A percentile compares a stretch with the other conserved stretches of the same genome.
These are phyloP conservation scores for Fusarium sulawesiense DNA, from an alignment of 2,329 filamentous ascomycete species.

Conservation along the genomic window DNA sequence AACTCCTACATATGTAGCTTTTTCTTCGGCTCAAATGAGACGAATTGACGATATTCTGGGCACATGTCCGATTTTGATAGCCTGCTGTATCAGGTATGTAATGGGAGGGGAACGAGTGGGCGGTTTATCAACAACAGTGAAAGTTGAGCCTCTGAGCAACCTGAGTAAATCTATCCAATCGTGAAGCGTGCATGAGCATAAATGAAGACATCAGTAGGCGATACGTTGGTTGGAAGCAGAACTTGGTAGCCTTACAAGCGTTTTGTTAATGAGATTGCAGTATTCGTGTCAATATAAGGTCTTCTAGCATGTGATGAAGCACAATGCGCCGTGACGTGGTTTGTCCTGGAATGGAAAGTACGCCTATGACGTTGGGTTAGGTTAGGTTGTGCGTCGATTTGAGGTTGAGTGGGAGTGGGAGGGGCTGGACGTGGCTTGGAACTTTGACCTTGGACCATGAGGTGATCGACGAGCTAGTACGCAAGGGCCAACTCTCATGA, in stretches of 20 bases:
- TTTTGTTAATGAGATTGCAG: background rate
- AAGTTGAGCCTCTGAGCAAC: background rate
- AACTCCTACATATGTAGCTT: conserved; percentile 35
- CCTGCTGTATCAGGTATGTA: background rate
- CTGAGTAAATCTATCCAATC: background rate
- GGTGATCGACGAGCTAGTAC: conserved; percentile 22
- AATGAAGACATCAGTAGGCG: background rate
- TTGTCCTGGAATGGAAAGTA: conserved; percentile 7
- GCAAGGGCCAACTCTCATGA: conserved; percentile 14
- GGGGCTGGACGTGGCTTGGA: conserved; percentile 29
- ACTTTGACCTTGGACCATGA: conserved; percentile 30
- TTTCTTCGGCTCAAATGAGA: conserved; percentile 29
- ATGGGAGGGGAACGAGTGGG: background rate
- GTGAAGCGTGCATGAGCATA: background rate
- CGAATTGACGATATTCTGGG: conserved; percentile 35
- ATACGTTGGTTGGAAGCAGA: background rate
- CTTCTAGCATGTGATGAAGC: background rate
- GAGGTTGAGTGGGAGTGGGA: conserved; percentile 3
- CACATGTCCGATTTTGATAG: background rate
- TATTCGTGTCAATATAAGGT: background rate
- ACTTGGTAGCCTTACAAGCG: background rate
- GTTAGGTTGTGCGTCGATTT: background rate
- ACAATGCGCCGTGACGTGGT: background rate
- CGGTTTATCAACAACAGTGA: background rate
- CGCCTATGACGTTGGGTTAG: background rate